Base-by-base conservation (phyloP, 2,329 filamentous ascomycete species). In the Ophiocordyceps robertsii region DNA sequence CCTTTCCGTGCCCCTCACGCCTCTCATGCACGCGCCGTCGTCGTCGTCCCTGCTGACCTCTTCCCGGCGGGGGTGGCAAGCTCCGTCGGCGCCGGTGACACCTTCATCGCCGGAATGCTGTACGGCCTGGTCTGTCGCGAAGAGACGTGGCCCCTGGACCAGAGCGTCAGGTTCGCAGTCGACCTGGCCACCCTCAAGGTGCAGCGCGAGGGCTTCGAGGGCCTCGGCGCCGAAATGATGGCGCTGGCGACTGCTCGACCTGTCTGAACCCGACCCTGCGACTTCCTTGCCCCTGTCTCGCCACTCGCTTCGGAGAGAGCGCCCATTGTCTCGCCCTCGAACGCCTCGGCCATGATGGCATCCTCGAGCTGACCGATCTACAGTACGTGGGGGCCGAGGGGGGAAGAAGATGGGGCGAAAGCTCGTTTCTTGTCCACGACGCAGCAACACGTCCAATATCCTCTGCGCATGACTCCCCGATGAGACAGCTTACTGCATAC, bases 71-170 rank as follows among this genome's bases (percentile, higher is more conserved):
- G 10, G 10, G 19, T 3, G 17, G 32, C 24, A 17, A 84, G 82
- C 56, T 71, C 80, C 6, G 72, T 86, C 46, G 83, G 82, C 43
- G 82, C 82, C 37, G 83, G 83, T 49, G 83, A 87, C 54, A 85
- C 82, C 0, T 87, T 87, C 53, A 75, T 82, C 48, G 82, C 82
- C 30, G 82, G 80, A 45, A 76, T 83, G 58, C 61, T 87, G 39
- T 84, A 79, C 59, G 70, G 66, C 31, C 58, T 84, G 46, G 60
- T 72, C 44, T 72, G 66, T 53, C 69, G 68, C 47, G 50, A 53
- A 37, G 52, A 59, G 9, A 62, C 70, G 47, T 80, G 74, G 74
- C 56, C 62, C 50, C 52, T 69, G 38, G 50, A 59, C 40, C 56
- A 60, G 44, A 74, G 69, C 51, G 56, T 83, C 46, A 57, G 54